Base-by-base conservation (phyloP, 2,329 filamentous ascomycete species). In the Seiridium unicorne region DNA sequence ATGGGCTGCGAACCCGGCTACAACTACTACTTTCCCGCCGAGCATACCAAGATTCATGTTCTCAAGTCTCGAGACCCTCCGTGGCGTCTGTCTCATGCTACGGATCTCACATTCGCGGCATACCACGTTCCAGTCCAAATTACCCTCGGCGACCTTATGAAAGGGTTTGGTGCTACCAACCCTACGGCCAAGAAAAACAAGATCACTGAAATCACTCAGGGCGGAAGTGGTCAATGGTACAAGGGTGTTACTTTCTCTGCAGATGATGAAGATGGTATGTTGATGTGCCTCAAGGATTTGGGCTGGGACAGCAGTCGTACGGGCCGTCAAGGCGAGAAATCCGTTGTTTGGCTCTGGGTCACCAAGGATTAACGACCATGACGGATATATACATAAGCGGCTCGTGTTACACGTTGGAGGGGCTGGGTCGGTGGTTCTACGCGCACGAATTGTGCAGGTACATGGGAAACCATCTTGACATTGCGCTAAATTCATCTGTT, bases 1-100 rank as follows among this genome's bases (percentile, higher is more conserved):
- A 76, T 81, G 1, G 84, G 85, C 46, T 82, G 82, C 61, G 85
- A 88, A 65, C 84, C 83, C 0, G 86, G 85, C 2, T 89, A 87
- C 74, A 85, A 86, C 73, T 86, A 87, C 72, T 81, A 87, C 67
- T 88, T 87, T 72, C 80, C 84, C 0, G 66, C 74, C 0, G 77
- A 83, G 63, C 83, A 88, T 69, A 84, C 83, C 36, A 87, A 84
- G 63, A 74, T 88, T 5, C 84, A 88, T 65, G 76, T 89, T 3
- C 79, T 89, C 70, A 81, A 80, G 63, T 78, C 79, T 7, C 66
- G 72, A 13, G 76, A 70, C 0, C 76, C 81, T 0, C 86, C 86
- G 0, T 88, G 85, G 85, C 78, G 81, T 63, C 70, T 80, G 5
- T 77, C 72, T 0, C 66, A 71, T 26, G 77, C 74, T 55, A 75